These are phyloP conservation scores for Nasturtium officinale DNA, from an alignment of 345 rosid species.

Conservation along the genomic window DNA sequence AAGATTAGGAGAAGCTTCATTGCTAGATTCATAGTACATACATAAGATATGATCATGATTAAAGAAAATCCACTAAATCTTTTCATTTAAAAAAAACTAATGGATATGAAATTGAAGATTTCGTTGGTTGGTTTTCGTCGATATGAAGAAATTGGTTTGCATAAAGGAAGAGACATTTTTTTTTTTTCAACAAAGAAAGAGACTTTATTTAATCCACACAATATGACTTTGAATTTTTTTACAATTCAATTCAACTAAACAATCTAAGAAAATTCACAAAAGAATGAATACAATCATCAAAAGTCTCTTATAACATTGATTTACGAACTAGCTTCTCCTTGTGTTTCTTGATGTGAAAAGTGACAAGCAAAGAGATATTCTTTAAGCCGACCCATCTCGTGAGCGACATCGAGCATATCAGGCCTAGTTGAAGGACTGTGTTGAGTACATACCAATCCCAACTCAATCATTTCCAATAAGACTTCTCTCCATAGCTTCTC, in stretches of 20 bases:
- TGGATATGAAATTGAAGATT: conserved; percentile 30
- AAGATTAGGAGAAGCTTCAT: conserved; percentile 34
- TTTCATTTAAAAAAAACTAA: conserved; percentile 18
- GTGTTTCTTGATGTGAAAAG: conserved; percentile 23
- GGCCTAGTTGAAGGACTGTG: conserved; percentile 78
- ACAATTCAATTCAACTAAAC: conserved; percentile 8
- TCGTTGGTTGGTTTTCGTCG: conserved; percentile 31
- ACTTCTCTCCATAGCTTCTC: conserved; percentile 60
- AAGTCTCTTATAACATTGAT: conserved; percentile 12
- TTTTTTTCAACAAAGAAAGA: neutral
- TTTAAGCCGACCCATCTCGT: conserved; percentile 75
- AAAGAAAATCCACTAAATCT: conserved; percentile 20
- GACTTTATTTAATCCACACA: conserved; percentile 21
- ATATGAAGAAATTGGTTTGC: neutral
- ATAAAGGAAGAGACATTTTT: neutral
- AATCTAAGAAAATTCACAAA: conserved; percentile 8
- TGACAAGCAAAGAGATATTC: conserved; percentile 56
- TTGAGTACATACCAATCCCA: conserved; percentile 84
- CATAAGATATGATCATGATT: conserved; percentile 34
- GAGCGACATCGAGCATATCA: conserved; percentile 74
- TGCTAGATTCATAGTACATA: conserved; percentile 37
- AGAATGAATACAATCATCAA: conserved; percentile 30
- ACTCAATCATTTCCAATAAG: conserved; percentile 70
- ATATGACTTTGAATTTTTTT: neutral
- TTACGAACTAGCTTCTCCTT: conserved; percentile 34